Evolutionary conservation across 179 eudicot genomes (phyloP), one percentile per base, ranked within the genome.

Genomic region (Spinacia oleracea): DNA sequence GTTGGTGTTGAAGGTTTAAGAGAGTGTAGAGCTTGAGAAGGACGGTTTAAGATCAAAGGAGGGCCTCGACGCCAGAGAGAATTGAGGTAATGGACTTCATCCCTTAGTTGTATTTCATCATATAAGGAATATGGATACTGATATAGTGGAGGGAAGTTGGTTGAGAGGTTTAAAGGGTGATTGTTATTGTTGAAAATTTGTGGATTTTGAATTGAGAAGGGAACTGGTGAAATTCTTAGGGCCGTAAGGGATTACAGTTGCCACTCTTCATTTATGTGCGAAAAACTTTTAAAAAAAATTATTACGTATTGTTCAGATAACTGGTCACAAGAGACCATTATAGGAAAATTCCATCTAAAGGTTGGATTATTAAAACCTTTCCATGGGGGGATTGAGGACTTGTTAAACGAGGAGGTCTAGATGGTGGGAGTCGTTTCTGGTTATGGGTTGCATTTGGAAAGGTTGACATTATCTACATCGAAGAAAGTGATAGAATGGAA

Each of bases 61-160:
- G 94, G 95, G 55, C 92, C 93, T 63, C 83, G 84, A 71, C 72
- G 93, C 91, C 89, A 91, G n/a, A 90, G 88, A 21, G 92, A 90
- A 62, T 91, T 96, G 60, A 93, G 90, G 78, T 87, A 89, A 27
- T 83, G 32, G 31, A 93, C 96, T 70, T 93, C 93, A 21, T 93
- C 89, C 53, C 83, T 82, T 6, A 84, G 69, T 11, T 25, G 43
- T 29, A n/a, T 71, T 35, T 84, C 87, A 23, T 81, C 51, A 4
- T 70, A 80, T 5, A 72, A 27, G 6, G 48, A 35, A 56, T 27
- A 66, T 18, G 16, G 75, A 71, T 42, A 12, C 21, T 35, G 27
- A 16, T 6, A 23, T 27, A 18, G 59, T 6, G 6, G 8, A n/a
- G 18, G n/a, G 25, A 16, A 5, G 67, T 20, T 69, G 40, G 40